Evolutionary conservation across 2,329 filamentous ascomycete species (phyloP).

Genomic region (Xylariaceae sp.): DNA sequence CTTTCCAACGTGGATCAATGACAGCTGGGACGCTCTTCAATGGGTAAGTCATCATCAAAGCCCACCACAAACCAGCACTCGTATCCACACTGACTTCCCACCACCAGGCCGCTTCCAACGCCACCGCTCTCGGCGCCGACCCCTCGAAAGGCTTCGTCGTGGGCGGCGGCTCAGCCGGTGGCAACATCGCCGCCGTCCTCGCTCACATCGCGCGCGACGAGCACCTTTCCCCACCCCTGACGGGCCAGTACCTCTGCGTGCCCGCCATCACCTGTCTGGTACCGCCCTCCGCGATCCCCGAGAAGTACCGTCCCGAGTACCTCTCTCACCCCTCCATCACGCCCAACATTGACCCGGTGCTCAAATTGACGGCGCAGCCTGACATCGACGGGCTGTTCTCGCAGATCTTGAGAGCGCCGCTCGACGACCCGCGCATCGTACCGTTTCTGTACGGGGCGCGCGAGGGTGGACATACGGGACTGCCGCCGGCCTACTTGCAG

Average conservation of each 20-base stretch:
- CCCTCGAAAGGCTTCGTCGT: slow-evolving; percentile 42
- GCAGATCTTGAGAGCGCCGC: slow-evolving; percentile 4
- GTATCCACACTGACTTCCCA: background rate
- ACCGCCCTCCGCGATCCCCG: slow-evolving; percentile 14
- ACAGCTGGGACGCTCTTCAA: slow-evolving; percentile 41
- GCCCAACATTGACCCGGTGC: slow-evolving; percentile 17
- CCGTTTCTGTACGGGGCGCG: slow-evolving; percentile 17
- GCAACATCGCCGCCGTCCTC: slow-evolving; percentile 33
- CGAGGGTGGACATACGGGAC: slow-evolving; percentile 20
- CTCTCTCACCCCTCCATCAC: slow-evolving; percentile 21
- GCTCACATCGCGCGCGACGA: slow-evolving; percentile 37
- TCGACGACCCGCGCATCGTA: slow-evolving; percentile 13
- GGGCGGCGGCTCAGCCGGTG: slow-evolving; percentile 44
- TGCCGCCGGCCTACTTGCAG: slow-evolving; percentile 46
- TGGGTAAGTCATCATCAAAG: slow-evolving; percentile 29
- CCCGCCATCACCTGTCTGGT: slow-evolving; percentile 28
- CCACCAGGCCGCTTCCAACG: slow-evolving; percentile 30
- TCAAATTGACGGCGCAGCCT: slow-evolving; percentile 2
- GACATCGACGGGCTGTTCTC: slow-evolving; percentile 3
- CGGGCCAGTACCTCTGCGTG: slow-evolving; percentile 41
- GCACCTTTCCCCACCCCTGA: slow-evolving; percentile 36
- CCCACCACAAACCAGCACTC: background rate
- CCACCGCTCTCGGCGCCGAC: slow-evolving; percentile 34
- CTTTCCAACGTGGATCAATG: slow-evolving; percentile 39
- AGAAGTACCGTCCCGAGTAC: slow-evolving; percentile 21